Percentiles rank a stretch among this genome's conserved stretches.
Evolutionary conservation across 2,329 filamentous ascomycete genomes (phyloP).

Genomic region (Neoarthrinium moseri): DNA sequence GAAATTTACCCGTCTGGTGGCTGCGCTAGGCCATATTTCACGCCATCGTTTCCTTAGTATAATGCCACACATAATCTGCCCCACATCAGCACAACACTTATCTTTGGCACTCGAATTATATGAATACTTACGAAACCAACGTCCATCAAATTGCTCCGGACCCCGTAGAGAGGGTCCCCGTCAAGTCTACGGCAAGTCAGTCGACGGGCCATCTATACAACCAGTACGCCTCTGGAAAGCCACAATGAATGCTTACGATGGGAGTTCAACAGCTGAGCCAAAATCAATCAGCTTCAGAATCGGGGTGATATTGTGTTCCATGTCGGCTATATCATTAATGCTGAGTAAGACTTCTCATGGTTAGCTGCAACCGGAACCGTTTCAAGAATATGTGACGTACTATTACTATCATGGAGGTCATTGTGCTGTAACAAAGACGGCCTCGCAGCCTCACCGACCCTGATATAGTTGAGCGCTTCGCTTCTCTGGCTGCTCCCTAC

Average conservation of each 20-base stretch:
- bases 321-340: neutral
- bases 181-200: neutral
- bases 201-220: too few species aligned
- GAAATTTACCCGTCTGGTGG: too few species aligned
- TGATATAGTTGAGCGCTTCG: neutral
- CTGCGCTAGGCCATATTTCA: neutral
- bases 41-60: neutral
- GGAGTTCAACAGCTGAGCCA: neutral
- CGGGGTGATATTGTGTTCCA: neutral
- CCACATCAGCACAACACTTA: too few species aligned
- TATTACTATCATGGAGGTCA: slow-evolving; percentile 4
- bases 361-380: neutral
- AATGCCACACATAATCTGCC: slow-evolving; percentile 2
- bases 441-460: neutral
- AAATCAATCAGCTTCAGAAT: slow-evolving; percentile 5
- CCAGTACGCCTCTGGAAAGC: neutral
- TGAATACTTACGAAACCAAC: neutral
- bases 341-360: neutral
- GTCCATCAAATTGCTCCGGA: neutral
- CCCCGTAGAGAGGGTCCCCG: neutral
- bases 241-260: neutral
- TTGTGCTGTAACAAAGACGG: neutral
- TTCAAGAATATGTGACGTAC: neutral
- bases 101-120: too few species aligned
- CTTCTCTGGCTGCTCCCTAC: too few species aligned